Conservation (phyloP, 805 yeast genomes). For the Yarrowia sp. region DNA sequence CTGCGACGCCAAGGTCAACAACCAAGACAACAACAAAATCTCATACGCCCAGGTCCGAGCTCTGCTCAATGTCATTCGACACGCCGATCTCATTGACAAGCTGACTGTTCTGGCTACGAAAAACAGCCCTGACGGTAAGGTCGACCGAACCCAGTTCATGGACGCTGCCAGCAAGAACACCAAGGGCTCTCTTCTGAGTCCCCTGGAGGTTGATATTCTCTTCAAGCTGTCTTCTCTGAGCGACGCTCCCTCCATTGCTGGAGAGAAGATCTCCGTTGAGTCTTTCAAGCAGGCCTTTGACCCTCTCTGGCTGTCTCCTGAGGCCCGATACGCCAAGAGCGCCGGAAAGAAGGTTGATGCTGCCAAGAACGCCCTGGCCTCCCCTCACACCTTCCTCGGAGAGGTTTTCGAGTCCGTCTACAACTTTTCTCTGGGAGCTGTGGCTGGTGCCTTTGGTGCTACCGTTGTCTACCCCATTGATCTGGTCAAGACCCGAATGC, state of each 20-base stretch:
- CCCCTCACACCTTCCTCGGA: conserved; percentile 47
- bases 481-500: conserved; percentile 94
- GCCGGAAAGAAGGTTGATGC: conserved; percentile 40
- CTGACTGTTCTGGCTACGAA: conserved; percentile 41
- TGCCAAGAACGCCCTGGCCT: conserved; percentile 42
- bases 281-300: conserved; percentile 45
- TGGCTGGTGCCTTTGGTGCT: conserved; percentile 99
- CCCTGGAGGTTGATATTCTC: conserved; percentile 45
- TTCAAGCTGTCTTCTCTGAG: conserved; percentile 43
- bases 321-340: conserved; percentile 37
- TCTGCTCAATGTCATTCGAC: conserved; percentile 44
- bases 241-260: conserved; percentile 32
- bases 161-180: conserved; percentile 43
- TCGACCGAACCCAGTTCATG: conserved; percentile 42
- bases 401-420: conserved; percentile 79
- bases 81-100: conserved; percentile 44
- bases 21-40: conserved; percentile 38
- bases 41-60: conserved; percentile 47
- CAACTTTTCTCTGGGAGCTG: conserved; percentile 84
- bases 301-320: conserved; percentile 45
- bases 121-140: conserved; percentile 39
- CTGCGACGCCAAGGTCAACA: conserved; percentile 35
- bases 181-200: conserved; percentile 44
- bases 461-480: conserved; percentile 96
- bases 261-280: conserved; percentile 39